These are phyloP conservation scores for Malus hybrid DNA, from an alignment of 331 rosid species.

Conservation along the genomic window DNA sequence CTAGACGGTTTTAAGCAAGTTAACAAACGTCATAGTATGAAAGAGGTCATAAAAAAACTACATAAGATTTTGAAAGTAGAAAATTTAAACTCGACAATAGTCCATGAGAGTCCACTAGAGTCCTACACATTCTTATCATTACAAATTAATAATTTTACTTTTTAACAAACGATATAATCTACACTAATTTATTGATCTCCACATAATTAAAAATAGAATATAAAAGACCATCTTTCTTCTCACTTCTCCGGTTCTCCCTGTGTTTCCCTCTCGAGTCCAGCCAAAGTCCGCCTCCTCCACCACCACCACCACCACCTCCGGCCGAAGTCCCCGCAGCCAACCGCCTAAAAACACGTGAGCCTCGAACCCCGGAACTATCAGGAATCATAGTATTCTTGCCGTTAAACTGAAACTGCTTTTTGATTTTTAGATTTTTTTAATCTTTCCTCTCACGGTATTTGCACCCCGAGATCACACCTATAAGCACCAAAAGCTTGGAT, in stretches of 20 bases:
- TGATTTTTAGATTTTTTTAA: neutral
- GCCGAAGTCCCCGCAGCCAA: neutral
- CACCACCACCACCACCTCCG: neutral
- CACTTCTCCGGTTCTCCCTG: neutral
- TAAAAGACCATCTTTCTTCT: neutral
- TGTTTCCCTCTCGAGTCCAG: conserved; percentile 10
- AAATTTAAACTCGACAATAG: no score
- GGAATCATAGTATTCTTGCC: neutral
- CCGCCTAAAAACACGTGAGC: neutral
- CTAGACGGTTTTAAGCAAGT: no score
- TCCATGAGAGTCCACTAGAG: no score
- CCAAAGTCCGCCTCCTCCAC: neutral
- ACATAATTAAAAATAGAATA: neutral
- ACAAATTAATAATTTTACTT: no score
- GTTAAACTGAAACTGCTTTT: neutral
- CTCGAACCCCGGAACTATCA: neutral
- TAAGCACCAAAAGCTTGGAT: conserved; percentile 8
- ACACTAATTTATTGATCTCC: neutral
- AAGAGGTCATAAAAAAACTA: no score
- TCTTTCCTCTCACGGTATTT: conserved; percentile 2
- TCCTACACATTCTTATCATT: no score
- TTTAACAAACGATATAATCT: no score
- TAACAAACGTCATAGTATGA: no score
- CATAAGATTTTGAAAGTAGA: no score
- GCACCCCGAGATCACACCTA: neutral